Conservation (phyloP, 352 stramenopile species). For the Phytopythium delawarense region DNA sequence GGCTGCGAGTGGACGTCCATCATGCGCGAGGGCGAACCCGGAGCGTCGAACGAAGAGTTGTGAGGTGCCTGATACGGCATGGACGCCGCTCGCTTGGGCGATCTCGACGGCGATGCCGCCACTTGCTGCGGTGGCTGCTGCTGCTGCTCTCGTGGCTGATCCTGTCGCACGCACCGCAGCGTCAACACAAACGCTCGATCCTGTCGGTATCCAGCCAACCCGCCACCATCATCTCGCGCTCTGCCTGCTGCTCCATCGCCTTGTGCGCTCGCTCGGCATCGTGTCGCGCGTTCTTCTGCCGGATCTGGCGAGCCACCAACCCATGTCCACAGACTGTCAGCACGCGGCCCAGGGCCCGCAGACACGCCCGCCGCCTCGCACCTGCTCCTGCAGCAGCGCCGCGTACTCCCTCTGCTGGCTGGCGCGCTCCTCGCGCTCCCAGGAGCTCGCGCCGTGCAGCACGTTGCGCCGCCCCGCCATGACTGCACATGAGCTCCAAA, state of each 20-base stretch:
- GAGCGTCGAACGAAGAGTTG: not conserved
- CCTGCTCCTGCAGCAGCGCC: slow-evolving; percentile 61
- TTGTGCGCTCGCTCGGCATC: slow-evolving; percentile 38
- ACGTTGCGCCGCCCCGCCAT: slow-evolving; percentile 25
- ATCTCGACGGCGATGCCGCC: not conserved
- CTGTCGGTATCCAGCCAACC: not conserved
- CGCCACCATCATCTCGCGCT: slow-evolving; percentile 37
- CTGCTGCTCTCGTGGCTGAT: not conserved
- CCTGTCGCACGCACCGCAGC: not conserved
- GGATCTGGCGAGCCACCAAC: slow-evolving; percentile 14
- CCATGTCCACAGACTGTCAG: not conserved
- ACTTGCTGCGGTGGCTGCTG: not conserved
- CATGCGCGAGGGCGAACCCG: not conserved
- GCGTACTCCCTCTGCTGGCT: slow-evolving; percentile 63
- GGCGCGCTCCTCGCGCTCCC: slow-evolving; percentile 45
- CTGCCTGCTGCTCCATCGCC: slow-evolving; percentile 41
- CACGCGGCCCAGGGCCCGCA: too few relatives aligned
- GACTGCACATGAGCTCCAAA: not conserved
- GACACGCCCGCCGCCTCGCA: slow-evolving; percentile 2
- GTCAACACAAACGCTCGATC: not conserved
- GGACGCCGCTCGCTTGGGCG: slow-evolving; percentile 1
- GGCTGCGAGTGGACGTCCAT: not conserved
- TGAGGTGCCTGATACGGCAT: not conserved
- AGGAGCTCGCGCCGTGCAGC: slow-evolving; percentile 32
- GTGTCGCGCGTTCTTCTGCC: slow-evolving; percentile 39